These are phyloP conservation scores for Paramecium primaurelia DNA, from an alignment of 73 alveolate species.

Conservation along the genomic window DNA sequence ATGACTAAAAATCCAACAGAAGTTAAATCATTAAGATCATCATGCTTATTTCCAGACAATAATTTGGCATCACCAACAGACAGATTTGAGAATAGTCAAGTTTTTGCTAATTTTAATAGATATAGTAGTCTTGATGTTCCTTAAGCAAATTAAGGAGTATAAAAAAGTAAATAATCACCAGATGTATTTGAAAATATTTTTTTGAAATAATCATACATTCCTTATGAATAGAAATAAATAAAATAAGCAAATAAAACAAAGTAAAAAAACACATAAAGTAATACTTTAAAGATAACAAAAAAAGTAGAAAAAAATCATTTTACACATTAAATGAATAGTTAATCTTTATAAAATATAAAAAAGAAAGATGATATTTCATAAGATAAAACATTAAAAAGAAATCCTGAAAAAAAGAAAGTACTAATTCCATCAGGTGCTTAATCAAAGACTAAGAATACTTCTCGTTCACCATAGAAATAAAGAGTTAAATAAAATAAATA, in stretches of 20 bases:
- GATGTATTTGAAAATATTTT: conserved; percentile 13
- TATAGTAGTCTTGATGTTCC: background rate
- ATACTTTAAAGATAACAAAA: background rate
- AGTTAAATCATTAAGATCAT: background rate
- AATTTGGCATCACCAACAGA: background rate
- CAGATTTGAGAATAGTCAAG: background rate
- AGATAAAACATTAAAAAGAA: background rate
- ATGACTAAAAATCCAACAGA: conserved; percentile 12
- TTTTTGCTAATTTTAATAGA: background rate
- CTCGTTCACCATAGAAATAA: background rate
- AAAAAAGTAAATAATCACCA: background rate
- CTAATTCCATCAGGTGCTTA: background rate
- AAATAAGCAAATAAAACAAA: background rate
- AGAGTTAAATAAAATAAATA: background rate
- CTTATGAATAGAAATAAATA: background rate
- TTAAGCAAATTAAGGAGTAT: background rate
- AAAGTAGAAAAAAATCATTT: background rate
- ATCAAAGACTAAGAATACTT: background rate
- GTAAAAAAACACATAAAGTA: background rate
- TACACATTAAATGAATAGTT: background rate
- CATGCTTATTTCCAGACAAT: background rate
- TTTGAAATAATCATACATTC: background rate
- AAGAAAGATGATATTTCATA: background rate
- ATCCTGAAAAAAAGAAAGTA: background rate
- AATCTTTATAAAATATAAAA: background rate